Evolutionary conservation across 768 basidiomycete species (phyloP).

Genomic region (Amanita pseudoporphyria): DNA sequence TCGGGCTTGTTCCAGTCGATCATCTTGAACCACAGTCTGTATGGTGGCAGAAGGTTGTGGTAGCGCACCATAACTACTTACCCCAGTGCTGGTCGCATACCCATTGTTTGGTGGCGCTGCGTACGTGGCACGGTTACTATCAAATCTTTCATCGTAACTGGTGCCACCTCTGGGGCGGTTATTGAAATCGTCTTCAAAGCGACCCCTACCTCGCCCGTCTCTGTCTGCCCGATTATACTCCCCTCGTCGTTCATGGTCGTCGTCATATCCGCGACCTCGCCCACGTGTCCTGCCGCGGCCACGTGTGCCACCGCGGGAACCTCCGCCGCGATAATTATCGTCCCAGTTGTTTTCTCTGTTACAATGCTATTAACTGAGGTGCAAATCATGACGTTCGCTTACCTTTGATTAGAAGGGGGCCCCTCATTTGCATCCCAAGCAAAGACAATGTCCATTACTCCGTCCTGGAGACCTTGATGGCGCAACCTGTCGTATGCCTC

Average conservation of each 20-base stretch:
- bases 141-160: constrained; percentile 32
- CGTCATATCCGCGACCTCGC: constrained; percentile 29
- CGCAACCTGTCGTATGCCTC: constrained; percentile 75
- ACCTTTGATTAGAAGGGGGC: constrained; percentile 35
- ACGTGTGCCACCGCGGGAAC: constrained; percentile 20
- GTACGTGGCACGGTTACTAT: constrained; percentile 27
- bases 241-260: constrained; percentile 41
- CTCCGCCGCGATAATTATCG: constrained; percentile 18
- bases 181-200: constrained; percentile 34
- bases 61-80: constrained; percentile 23
- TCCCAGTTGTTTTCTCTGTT: constrained; percentile 42
- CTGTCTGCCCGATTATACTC: constrained; percentile 36
- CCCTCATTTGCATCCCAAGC: constrained; percentile 72
- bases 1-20: constrained; percentile 81
- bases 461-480: constrained; percentile 73
- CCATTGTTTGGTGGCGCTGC: constrained; percentile 20
- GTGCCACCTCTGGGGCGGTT: constrained; percentile 18
- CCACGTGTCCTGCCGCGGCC: constrained; percentile 22
- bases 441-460: constrained; percentile 80
- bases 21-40: constrained; percentile 41
- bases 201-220: constrained; percentile 31
- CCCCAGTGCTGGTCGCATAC: constrained; percentile 14
- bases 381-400: constrained; percentile 11
- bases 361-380: constrained; percentile 15
- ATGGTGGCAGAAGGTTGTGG: constrained; percentile 16